Evolutionary conservation across 2,329 filamentous ascomycete species (phyloP), one percentile per base, ranked within the genome.

Genomic region (Triangularia setosa): DNA sequence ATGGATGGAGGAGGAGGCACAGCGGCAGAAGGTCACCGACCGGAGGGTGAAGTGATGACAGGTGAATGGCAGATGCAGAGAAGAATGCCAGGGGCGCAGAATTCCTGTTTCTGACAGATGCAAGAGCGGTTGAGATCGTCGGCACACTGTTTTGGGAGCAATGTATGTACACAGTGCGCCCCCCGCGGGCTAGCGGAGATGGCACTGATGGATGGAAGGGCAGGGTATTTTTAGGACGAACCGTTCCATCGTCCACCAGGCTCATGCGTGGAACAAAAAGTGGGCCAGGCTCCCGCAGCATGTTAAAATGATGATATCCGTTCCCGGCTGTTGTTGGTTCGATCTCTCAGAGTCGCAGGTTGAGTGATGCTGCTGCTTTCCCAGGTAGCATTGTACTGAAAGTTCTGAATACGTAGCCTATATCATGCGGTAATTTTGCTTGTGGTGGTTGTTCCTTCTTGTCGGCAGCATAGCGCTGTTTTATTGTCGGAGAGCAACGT

Each of bases 261-360:
- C 35, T 16, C 35, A 44, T 18, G 35, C n/a, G 35, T 44, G 35
- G 35, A 44, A 44, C 35, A 58, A 44, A 65, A 63, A 61, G 64
- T 44, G 58, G 64, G 44, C 30, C 52, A 48, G 53, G 25, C 54
- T 35, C 30, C 30, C 30, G 30, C 30, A 4, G 30, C 30, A 35
- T 35, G 30, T 58, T 30, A 65, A 68, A 68, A 68, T 69, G 66
- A 69, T 48, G 61, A 65, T 64, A 60, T 54, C 68, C 66, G 56
- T 61, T 63, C 52, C 28, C 60, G 48, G 48, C 54, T 62, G 62
- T 44, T 35, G 53, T 59, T 65, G 65, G 63, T 65, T 59, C 65
- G 65, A 65, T 65, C 63, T 64, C 27, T 11, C 27, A 30, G 27
- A 30, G 27, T 65, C 64, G 60, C 60, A 64, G 64, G 65, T 67